phyloP scores from a whole-genome alignment of 2,329 filamentous ascomycete species.

The Fusarium clavum region DNA sequence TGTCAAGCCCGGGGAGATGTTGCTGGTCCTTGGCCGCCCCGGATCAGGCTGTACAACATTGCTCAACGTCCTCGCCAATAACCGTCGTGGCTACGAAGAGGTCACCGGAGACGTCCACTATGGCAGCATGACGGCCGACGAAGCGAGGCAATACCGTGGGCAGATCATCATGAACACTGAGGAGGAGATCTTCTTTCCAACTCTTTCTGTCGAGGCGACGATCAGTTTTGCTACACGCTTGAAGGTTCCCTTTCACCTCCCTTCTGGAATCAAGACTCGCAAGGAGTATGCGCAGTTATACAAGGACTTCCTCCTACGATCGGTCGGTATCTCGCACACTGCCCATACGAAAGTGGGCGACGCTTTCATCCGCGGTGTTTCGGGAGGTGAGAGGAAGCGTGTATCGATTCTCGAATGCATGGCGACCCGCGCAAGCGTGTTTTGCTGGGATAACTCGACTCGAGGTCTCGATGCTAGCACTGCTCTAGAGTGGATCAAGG shows the following conservation, averaged over 20 bases:
- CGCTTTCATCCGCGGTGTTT: slow-evolving; percentile 73
- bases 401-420: slow-evolving; percentile 75
- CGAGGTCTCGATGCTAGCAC: slow-evolving; percentile 74
- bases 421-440: slow-evolving; percentile 67
- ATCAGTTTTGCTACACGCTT: slow-evolving; percentile 74
- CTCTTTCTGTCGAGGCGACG: slow-evolving; percentile 77
- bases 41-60: slow-evolving; percentile 78
- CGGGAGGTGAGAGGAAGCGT: slow-evolving; percentile 75
- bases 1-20: slow-evolving; percentile 78
- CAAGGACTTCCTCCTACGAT: slow-evolving; percentile 66
- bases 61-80: slow-evolving; percentile 75
- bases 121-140: slow-evolving; percentile 62
- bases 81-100: slow-evolving; percentile 67
- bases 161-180: slow-evolving; percentile 78
- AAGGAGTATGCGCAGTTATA: slow-evolving; percentile 61
- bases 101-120: slow-evolving; percentile 70
- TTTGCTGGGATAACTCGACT: slow-evolving; percentile 76
- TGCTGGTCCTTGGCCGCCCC: slow-evolving; percentile 74
- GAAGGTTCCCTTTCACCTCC: slow-evolving; percentile 64
- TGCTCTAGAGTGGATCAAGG: slow-evolving; percentile 69
- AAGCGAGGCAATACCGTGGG: slow-evolving; percentile 61
- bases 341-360: slow-evolving; percentile 74
- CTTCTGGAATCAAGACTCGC: slow-evolving; percentile 54
- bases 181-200: slow-evolving; percentile 73
- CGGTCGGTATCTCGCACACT: slow-evolving; percentile 69